Evolutionary conservation across 495 filamentous ascomycete species (phyloP), one percentile per base, ranked within the genome.

Genomic region (Penicillium desertorum): DNA sequence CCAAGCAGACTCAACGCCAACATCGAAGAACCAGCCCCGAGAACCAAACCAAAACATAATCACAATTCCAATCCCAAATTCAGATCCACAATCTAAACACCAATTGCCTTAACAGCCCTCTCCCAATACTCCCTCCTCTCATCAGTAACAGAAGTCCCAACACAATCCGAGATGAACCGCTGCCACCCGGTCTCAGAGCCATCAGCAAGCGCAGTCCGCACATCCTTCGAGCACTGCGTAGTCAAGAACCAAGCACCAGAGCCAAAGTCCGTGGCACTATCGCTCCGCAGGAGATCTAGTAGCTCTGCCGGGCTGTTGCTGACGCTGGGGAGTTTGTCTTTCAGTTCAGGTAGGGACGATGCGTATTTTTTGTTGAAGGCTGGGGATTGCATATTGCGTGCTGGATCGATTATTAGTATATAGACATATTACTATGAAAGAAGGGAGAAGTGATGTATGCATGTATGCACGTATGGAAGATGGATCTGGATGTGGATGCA

Each of bases 201-300:
- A 11, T 57, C 51, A 60, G 76, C 71, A 62, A 93, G 74, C 19
- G 64, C 71, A 4, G 46, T 17, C 43, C 78, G 66, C 37, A 86
- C 75, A 7, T 63, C 68, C 5, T 54, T 17, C 0, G 57, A 50
- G 71, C 91, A 95, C 69, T 90, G 79, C 2, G 78, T 87, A 5
- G 68, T 82, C 41, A 90, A 59, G 64, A 88, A 94, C 91, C 91
- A 96, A 4, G 84, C 81, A 20, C 81, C 91, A 29, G 79, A 83
- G 3, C 80, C 88, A 69, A 92, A 96, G 68, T 89, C 86, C 62
- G 81, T 84, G 20, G 71, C 67, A 9, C 81, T 66, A 61, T 90
- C 79, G 0, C 67, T 62, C 22, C 76, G 72, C 34, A 94, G 78
- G 34, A 92, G 66, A 7, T 74, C 77, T 16, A 88, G 77, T 9